phyloP scores from a whole-genome alignment of 495 filamentous ascomycete genomes.

The Lentithecium fluviatile region DNA sequence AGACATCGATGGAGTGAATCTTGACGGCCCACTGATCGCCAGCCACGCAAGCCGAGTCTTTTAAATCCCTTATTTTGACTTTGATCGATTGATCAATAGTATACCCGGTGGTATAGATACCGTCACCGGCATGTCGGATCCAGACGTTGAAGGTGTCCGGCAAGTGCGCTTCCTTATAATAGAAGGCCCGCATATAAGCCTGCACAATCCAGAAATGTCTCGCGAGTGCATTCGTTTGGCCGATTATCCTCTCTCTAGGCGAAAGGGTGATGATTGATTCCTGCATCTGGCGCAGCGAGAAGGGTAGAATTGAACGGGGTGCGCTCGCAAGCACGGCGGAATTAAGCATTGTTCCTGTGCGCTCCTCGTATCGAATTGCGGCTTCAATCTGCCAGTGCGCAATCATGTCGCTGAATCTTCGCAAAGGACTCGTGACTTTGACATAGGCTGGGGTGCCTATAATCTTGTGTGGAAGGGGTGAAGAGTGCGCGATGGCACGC shows the following conservation, averaged over 20 bases:
- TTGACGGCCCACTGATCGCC: conserved; percentile 41
- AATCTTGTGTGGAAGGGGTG: conserved; percentile 54
- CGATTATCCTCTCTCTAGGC: conserved; percentile 48
- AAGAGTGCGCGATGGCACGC: conserved; percentile 51
- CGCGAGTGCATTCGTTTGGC: conserved; percentile 18
- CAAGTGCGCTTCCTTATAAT: conserved; percentile 61
- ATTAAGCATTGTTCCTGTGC: conserved; percentile 53
- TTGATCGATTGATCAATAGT: background rate
- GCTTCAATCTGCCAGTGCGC: conserved; percentile 90
- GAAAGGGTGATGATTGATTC: conserved; percentile 52
- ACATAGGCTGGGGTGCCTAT: conserved; percentile 70
- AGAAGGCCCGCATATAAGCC: conserved; percentile 72
- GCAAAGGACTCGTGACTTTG: conserved; percentile 82
- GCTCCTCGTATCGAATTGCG: conserved; percentile 67
- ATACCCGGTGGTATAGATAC: background rate
- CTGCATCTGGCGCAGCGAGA: conserved; percentile 57
- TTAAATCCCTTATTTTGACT: background rate
- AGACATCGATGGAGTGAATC: conserved; percentile 28
- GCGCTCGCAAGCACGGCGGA: conserved; percentile 25
- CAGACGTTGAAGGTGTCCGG: conserved; percentile 62
- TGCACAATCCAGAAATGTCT: conserved; percentile 62
- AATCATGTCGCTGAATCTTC: conserved; percentile 80
- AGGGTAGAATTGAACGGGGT: conserved; percentile 54
- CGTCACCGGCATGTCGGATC: conserved; percentile 36
- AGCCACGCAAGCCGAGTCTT: background rate